Conservation (phyloP, 352 stramenopile species). For the Pythium brassicae region DNA sequence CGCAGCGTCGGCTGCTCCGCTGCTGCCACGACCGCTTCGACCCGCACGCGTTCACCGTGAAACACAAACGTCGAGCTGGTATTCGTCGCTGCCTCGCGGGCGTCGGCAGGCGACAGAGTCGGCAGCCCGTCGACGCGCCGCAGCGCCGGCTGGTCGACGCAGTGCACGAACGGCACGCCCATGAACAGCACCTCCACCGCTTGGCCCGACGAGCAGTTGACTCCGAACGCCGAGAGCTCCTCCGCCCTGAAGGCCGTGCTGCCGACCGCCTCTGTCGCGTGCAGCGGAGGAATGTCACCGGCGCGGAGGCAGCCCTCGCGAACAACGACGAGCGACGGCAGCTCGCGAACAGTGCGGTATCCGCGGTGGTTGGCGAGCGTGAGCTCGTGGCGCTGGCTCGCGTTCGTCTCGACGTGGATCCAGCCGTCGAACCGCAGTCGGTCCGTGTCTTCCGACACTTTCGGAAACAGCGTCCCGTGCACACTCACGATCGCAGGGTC, state of each 20-base stretch:
- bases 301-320: conserved; percentile 23
- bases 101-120: too few species aligned
- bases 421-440: conserved; percentile 36
- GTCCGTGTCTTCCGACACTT: conserved; percentile 29
- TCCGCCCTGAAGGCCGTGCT: conserved; percentile 23
- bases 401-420: conserved; percentile 19
- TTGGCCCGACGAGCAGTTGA: conserved; percentile 17
- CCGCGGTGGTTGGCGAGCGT: conserved; percentile 39
- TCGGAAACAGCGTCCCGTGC: conserved; percentile 20
- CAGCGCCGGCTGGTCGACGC: neutral
- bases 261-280: conserved; percentile 26
- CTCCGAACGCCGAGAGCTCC: conserved; percentile 21
- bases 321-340: neutral
- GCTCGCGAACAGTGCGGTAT: conserved; percentile 13
- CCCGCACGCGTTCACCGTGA: neutral
- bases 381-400: conserved; percentile 18
- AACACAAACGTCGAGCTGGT: neutral
- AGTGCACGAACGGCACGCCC: conserved; percentile 19
- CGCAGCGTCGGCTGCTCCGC: neutral
- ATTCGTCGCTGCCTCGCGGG: neutral
- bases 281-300: conserved; percentile 32
- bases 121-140: conserved; percentile 22
- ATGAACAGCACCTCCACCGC: conserved; percentile 36
- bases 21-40: conserved; percentile 1
- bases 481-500: neutral